Base-by-base conservation (phyloP, 345 rosid genomes). In the Syzygium jambos region DNA sequence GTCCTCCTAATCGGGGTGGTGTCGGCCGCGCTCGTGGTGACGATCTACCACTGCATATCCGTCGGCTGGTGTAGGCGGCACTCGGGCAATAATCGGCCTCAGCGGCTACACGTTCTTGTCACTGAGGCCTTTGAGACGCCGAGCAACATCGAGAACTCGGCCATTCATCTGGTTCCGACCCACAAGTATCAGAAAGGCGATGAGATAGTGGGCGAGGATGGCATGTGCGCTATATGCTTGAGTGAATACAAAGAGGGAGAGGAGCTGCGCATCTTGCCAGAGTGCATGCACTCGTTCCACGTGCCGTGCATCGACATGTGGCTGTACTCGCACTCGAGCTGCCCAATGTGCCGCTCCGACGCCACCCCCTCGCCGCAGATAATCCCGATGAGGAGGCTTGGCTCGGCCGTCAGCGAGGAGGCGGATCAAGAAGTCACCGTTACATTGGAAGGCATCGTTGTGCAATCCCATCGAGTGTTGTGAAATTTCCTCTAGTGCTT, bases 281-380 rank as follows among this genome's bases (percentile, higher is more conserved):
- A 88, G 27, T 92, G 94, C 80, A 41, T 63, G 46, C 94, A 92
- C 86, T 90, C 92, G 2, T 92, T 88, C 65, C 94, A 92, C 15
- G 91, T 73, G 25, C 87, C 91, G 6, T 92, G 94, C 56, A 92
- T 92, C 13, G 93, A 92, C 68, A 88, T 89, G 93, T 92, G 94
- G 94, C 91, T 91, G 54, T 73, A 78, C 84, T 90, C 91, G 11
- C 93, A 92, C 84, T 68, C 89, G 2, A 92, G 85, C 49, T 92
- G 92, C 86, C 94, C 92, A 1, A 86, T 93, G 57, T 94, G 94
- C 84, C 90, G 96, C 8, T 68, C 92, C 6, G 90, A 89, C 12
- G 92, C 96, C 27, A 85, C 90, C 7, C 93, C 90, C 17, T 86
- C 89, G 8, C 90, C 86, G 3, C 88, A 85, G 16, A 85, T 65